phyloP scores from a whole-genome alignment of 148 eudicot species.

The Amaranthus hypochondriacus region DNA sequence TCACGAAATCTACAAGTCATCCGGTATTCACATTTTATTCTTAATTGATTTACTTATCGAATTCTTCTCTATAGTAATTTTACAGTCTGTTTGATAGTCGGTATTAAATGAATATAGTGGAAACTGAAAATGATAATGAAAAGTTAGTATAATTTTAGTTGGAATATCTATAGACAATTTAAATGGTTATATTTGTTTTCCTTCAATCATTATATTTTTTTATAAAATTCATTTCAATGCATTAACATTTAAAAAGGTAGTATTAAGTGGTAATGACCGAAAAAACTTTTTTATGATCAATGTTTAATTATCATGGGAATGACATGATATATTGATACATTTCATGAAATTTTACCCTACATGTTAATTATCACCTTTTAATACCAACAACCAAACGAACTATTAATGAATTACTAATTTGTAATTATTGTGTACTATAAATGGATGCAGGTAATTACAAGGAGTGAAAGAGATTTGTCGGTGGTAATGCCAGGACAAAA shows the following conservation, averaged over 20 bases:
- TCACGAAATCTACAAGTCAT: slow-evolving; percentile 31
- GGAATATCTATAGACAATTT: not conserved
- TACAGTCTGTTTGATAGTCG: too few relatives aligned
- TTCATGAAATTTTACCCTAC: too few relatives aligned
- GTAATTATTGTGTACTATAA: not conserved
- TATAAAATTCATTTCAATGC: too few relatives aligned
- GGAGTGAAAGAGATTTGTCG: slow-evolving; percentile 11
- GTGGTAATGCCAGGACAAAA: slow-evolving; percentile 32
- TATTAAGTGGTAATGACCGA: too few relatives aligned
- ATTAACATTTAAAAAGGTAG: too few relatives aligned
- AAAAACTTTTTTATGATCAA: too few relatives aligned
- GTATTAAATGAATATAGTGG: not conserved
- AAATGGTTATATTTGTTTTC: too few relatives aligned
- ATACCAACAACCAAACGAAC: not conserved
- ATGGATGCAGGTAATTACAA: slow-evolving; percentile 12
- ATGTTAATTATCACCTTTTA: too few relatives aligned
- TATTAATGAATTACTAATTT: not conserved
- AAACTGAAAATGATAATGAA: not conserved
- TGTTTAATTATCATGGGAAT: too few relatives aligned
- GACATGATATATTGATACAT: too few relatives aligned
- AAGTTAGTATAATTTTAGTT: not conserved
- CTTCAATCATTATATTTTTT: too few relatives aligned
- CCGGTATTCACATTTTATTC: slow-evolving; percentile 27
- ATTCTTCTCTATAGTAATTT: too few relatives aligned
- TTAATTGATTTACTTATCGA: not conserved